Percentiles rank a stretch among this genome's conserved stretches.
Evolutionary conservation across 2,329 filamentous ascomycete species (phyloP).

Genomic region (Ceratocystis destructans): DNA sequence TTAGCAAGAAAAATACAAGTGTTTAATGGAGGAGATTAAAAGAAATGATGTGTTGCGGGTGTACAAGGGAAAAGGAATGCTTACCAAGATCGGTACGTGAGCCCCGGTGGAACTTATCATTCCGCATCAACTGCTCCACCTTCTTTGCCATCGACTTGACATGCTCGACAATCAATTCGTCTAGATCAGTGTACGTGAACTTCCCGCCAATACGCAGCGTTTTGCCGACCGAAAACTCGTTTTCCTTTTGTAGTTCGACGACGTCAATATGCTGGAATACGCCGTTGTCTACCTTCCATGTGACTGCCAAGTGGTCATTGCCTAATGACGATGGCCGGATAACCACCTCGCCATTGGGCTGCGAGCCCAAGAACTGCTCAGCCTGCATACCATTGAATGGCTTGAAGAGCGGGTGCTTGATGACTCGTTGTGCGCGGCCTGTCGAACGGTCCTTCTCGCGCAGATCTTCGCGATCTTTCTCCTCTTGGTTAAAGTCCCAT

Average conservation of each 20-base stretch:
- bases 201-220: constrained; percentile 75
- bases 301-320: constrained; percentile 86
- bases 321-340: constrained; percentile 93
- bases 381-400: constrained; percentile 86
- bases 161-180: constrained; percentile 93
- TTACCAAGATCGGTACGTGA: constrained; percentile 73
- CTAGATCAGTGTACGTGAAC: constrained; percentile 87
- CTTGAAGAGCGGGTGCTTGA: constrained; percentile 94
- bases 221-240: constrained; percentile 84
- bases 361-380: constrained; percentile 80
- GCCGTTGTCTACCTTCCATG: constrained; percentile 93
- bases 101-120: constrained; percentile 84
- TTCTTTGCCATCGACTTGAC: constrained; percentile 97
- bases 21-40: too few relatives aligned
- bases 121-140: constrained; percentile 86
- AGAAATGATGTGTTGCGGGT: too few relatives aligned
- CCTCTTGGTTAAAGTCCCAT: constrained; percentile 78
- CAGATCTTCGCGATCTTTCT: constrained; percentile 66
- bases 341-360: constrained; percentile 76
- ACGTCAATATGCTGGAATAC: constrained; percentile 98
- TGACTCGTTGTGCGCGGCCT: constrained; percentile 79
- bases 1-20: constrained; percentile 4
- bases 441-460: constrained; percentile 76
- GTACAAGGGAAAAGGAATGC: constrained; percentile 24
- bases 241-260: constrained; percentile 90